These are phyloP conservation scores for Boletus vermiculosoides DNA, from an alignment of 768 basidiomycete genomes.

Conservation along the genomic window DNA sequence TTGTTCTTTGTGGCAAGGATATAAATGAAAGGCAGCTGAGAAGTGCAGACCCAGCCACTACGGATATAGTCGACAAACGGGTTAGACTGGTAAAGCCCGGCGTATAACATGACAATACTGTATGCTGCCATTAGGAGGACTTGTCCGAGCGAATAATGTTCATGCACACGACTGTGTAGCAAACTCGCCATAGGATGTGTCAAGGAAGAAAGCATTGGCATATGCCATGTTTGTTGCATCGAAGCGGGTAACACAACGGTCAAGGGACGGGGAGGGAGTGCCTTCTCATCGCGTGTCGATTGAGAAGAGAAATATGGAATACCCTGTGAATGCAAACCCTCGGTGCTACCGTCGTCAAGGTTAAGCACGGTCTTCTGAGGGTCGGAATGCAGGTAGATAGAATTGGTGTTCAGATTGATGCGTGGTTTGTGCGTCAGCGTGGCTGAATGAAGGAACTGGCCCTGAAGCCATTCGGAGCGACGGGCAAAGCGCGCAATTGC, in stretches of 20 bases:
- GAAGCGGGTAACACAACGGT: not conserved
- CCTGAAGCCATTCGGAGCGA: constrained; percentile 50
- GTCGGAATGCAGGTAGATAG: constrained; percentile 16
- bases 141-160: constrained; percentile 54
- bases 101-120: constrained; percentile 42
- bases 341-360: constrained; percentile 17
- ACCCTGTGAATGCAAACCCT: constrained; percentile 9
- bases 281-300: constrained; percentile 13
- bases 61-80: constrained; percentile 51
- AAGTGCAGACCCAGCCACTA: constrained; percentile 50
- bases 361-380: constrained; percentile 10
- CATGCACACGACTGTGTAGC: constrained; percentile 43
- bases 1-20: constrained; percentile 72
- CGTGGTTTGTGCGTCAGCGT: constrained; percentile 4
- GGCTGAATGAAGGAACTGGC: constrained; percentile 42
- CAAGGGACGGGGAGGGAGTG: constrained; percentile 13
- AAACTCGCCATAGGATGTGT: constrained; percentile 42
- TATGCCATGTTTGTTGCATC: constrained; percentile 27
- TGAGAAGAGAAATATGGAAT: not conserved
- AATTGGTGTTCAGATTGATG: constrained; percentile 15
- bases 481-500: constrained; percentile 49
- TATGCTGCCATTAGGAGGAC: constrained; percentile 46
- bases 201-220: constrained; percentile 39
- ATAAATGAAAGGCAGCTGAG: constrained; percentile 65
- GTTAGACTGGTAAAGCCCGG: constrained; percentile 48